Base-by-base conservation (phyloP, 176 grass and related monocot species). In the Luzula sylvatica region DNA sequence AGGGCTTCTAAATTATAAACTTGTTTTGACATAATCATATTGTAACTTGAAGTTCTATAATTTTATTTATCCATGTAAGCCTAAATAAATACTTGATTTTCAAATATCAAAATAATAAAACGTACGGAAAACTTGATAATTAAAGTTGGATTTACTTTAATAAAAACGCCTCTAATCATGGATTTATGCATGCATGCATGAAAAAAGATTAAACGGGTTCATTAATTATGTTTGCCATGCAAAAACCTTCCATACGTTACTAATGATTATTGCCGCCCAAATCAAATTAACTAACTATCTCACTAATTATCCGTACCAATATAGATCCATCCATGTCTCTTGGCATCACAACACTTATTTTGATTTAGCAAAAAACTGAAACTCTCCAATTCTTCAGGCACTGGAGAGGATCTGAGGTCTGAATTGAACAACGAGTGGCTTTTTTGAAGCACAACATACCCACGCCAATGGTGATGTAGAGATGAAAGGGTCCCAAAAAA, bases 121-220 rank as follows among this genome's bases (percentile, higher is more conserved):
- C 9, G 30, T 35, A 35, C 30, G 30, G 30, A 35, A 35, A 35
- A 7, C 9, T 2, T 35, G 48, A 53, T 53, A 20, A 53, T 53
- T 53, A 53, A 53, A 11, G 15, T 68, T 44, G 51, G 20, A 45
- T 7, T 48, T 42, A 56, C 12, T 41, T 61, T 42, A 43, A n/a
- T n/a, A n/a, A n/a, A n/a, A n/a, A n/a, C 8, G 22, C 11, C 5
- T 24, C 23, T 73, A 64, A 73, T 72, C 23, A 64, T 73, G 58
- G 17, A 22, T 73, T 32, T 61, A 71, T 60, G 52, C 52, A 58
- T 61, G 68, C 68, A 69, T 56, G 67, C 67, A 72, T 54, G 39
- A 38, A 15, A 73, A n/a, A 47, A 49, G 58, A 18, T 63, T 20
- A 48, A 41, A 64, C 23, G 45, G 16, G 15, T 64, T 64, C 60